Percentiles rank a stretch among this genome's conserved stretches.
phyloP scores from a whole-genome alignment of 2,329 filamentous ascomycete species.

The Nemania diffusa region DNA sequence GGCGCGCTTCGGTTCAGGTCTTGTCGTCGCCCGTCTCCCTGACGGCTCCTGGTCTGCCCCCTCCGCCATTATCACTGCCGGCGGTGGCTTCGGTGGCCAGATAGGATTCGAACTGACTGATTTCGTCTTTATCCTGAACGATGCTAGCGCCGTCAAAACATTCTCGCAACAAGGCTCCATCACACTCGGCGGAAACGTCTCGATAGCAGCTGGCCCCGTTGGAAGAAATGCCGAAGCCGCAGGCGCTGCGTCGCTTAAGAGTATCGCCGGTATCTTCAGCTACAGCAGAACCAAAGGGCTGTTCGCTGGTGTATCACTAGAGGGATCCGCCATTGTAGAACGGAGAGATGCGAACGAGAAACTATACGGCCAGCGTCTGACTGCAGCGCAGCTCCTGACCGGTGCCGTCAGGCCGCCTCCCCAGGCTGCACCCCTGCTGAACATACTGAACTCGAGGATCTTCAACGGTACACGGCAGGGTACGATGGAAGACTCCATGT shows the following conservation, averaged over 20 bases:
- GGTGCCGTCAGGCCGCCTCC: constrained; percentile 82
- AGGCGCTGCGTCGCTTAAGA: constrained; percentile 88
- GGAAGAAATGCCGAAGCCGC: constrained; percentile 96
- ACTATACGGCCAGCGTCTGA: constrained; percentile 85
- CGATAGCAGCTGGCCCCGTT: constrained; percentile 91
- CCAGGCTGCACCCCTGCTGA: constrained; percentile 85
- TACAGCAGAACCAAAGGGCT: constrained; percentile 98
- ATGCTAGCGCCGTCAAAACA: constrained; percentile 86
- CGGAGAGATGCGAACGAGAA: constrained; percentile 97
- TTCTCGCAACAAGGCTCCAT: constrained; percentile 93
- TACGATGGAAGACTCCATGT: constrained; percentile 70
- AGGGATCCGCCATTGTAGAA: constrained; percentile 93
- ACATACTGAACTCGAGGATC: constrained; percentile 82
- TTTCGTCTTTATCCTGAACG: constrained; percentile 99
- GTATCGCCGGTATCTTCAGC: constrained; percentile 91
- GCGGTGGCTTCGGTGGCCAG: constrained; percentile 85
- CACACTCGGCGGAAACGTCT: constrained; percentile 95
- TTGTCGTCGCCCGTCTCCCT: constrained; percentile 81
- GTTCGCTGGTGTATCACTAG: constrained; percentile 93
- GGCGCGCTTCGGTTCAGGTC: constrained; percentile 81
- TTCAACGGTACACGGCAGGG: constrained; percentile 74
- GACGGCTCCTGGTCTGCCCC: constrained; percentile 85
- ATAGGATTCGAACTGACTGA: constrained; percentile 90
- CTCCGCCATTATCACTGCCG: constrained; percentile 81
- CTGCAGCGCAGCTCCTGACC: constrained; percentile 82